phyloP scores from a whole-genome alignment of 345 rosid genomes.

The Lagerstroemia speciosa region DNA sequence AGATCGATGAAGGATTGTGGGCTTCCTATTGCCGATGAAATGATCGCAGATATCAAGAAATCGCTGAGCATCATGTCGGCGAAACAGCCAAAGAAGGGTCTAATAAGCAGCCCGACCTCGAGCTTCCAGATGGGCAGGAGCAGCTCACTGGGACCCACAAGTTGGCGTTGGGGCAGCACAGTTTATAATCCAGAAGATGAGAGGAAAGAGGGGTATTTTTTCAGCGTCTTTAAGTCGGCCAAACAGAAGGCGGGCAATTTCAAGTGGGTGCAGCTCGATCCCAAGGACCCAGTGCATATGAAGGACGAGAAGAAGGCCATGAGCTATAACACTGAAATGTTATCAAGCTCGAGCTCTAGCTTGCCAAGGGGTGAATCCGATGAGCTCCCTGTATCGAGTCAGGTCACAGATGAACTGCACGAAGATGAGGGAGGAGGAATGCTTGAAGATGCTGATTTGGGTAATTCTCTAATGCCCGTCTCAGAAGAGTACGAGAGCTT shows the following conservation, averaged over 20 bases:
- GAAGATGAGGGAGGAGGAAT: constrained; percentile 19
- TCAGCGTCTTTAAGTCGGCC: constrained; percentile 56
- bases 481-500: constrained; percentile 46
- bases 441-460: constrained; percentile 8
- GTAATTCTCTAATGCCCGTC: constrained; percentile 8
- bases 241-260: constrained; percentile 63
- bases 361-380: constrained; percentile 33
- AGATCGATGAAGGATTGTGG: constrained; percentile 85
- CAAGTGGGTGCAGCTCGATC: constrained; percentile 63
- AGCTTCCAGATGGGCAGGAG: constrained; percentile 35
- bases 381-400: constrained; percentile 45
- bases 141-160: constrained; percentile 37
- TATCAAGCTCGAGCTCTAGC: constrained; percentile 31
- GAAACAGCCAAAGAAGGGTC: constrained; percentile 60
- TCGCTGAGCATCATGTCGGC: constrained; percentile 60
- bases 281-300: constrained; percentile 26
- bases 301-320: constrained; percentile 23
- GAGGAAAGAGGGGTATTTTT: constrained; percentile 33
- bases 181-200: constrained; percentile 19
- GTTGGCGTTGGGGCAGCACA: constrained; percentile 34
- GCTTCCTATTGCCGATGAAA: constrained; percentile 60
- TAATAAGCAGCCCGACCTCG: constrained; percentile 27
- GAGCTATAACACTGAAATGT: constrained; percentile 15
- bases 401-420: constrained; percentile 28
- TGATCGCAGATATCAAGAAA: constrained; percentile 63